Evolutionary conservation across 805 yeast species (phyloP), one percentile per base, ranked within the genome.

Genomic region (Maudiozyma turicensis): DNA sequence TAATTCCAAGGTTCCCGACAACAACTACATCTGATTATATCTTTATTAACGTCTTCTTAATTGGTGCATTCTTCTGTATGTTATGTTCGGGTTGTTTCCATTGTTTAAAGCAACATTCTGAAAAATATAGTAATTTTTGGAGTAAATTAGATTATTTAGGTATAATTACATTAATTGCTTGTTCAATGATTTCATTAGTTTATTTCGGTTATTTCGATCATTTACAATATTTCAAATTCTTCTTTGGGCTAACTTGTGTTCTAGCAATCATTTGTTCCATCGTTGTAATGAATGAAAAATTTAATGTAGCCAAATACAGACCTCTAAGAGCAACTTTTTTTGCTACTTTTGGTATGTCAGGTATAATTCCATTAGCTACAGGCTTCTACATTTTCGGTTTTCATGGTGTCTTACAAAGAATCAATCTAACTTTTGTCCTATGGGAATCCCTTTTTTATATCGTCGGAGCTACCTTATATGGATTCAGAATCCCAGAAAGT

Each of bases 121-220:
- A 69, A 41, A 53, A 63, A 11, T 77, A 82, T 2, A 66, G 78
- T 35, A 70, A 66, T 47, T 63, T 77, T 38, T 86, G 89, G 52
- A 83, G 84, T 63, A 82, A 78, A 58, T 72, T 84, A 44, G 93
- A 85, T 63, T 85, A 85, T 60, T 71, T 85, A 55, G 93, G 93
- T 1, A 85, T 85, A 48, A 81, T 84, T 32, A 68, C 82, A 11
- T 69, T 84, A 51, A 83, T 84, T 47, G 75, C 86, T 3, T 74
- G 84, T 50, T 81, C 88, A 1, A 73, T 80, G 65, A 69, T 78
- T 8, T 73, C 81, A 1, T 53, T 78, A 15, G 58, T 76, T 14
- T 74, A 72, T 54, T 75, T 72, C 54, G 76, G 77, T 6, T 67
- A 69, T 49, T 63, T 65, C 46, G 76, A 73, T 50, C 63, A 64